Base-by-base conservation (phyloP, 371 early-diverging fungal species). In the Mortierella sp. region DNA sequence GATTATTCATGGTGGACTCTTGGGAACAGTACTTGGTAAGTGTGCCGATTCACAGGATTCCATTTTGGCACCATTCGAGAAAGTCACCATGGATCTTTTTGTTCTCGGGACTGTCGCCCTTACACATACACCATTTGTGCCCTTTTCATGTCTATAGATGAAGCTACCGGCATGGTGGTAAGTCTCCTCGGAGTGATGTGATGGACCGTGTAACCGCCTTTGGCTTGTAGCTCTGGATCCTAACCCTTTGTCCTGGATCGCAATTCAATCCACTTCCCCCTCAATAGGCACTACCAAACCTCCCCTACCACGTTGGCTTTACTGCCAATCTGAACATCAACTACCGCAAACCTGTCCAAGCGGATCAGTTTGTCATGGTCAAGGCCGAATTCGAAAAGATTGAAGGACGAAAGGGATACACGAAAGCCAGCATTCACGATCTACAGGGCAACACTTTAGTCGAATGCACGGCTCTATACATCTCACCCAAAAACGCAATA, bases 1-100 rank as follows among this genome's bases (percentile, higher is more conserved):
- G 26, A 89, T 93, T 68, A 85, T 93, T 27, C 94, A 93, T 61
- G 93, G 93, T 16, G 94, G 94, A 34, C 72, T 92, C 21, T 83
- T 89, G 64, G 91, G 89, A 0, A 91, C 91, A 8, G 59, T 94
- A 45, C 81, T 93, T 39, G 94, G 93, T 79, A 92, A 90, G 58
- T 62, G 21, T 4, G 4, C 16, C n/a, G 23, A 21, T 13, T 59
- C 46, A n/a, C n/a, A n/a, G 45, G 28, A 19, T 41, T 54, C 21
- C 9, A n/a, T n/a, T n/a, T n/a, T n/a, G n/a, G n/a, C n/a, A n/a
- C n/a, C n/a, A n/a, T n/a, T n/a, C n/a, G n/a, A 12, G 1, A 13
- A 6, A n/a, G n/a, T n/a, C n/a, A n/a, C n/a, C n/a, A n/a, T n/a
- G n/a, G n/a, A n/a, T n/a, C n/a, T n/a, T n/a, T n/a, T n/a, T n/a